Percentiles rank a stretch among this genome's conserved stretches.
Evolutionary conservation across 2,329 filamentous ascomycete genomes (phyloP).

Genomic region (Botrytis paeoniae): DNA sequence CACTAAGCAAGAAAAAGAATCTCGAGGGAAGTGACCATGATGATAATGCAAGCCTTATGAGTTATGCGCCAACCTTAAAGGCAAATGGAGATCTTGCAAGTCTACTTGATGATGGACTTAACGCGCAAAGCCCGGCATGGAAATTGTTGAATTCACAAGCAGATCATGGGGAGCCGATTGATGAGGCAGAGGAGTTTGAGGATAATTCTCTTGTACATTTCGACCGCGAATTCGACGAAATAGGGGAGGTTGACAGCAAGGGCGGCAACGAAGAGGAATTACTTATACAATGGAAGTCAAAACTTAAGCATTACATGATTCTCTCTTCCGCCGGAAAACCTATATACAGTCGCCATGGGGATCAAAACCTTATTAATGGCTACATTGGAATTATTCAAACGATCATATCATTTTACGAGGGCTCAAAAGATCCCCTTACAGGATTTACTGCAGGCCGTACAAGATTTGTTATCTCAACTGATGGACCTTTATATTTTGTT

Average conservation of each 20-base stretch:
- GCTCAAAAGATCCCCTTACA: constrained; percentile 69
- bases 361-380: constrained; percentile 82
- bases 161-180: constrained; percentile 56
- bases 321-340: constrained; percentile 94
- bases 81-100: constrained; percentile 75
- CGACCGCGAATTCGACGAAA: constrained; percentile 71
- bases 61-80: constrained; percentile 45
- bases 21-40: constrained; percentile 48
- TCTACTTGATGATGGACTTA: constrained; percentile 69
- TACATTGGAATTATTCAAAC: constrained; percentile 96
- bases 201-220: constrained; percentile 65
- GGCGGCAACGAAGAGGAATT: constrained; percentile 51
- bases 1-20: constrained; percentile 32
- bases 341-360: constrained; percentile 93
- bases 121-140: constrained; percentile 66
- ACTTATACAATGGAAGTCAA: constrained; percentile 78
- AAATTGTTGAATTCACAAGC: constrained; percentile 62
- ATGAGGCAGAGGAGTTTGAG: constrained; percentile 47
- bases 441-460: constrained; percentile 85
- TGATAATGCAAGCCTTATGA: constrained; percentile 50
- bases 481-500: constrained; percentile 87
- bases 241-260: constrained; percentile 57
- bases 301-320: constrained; percentile 96
- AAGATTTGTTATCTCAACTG: constrained; percentile 79
- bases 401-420: constrained; percentile 94